phyloP scores from a whole-genome alignment of 2,329 filamentous ascomycete species.

The Pezicula radicicola region DNA sequence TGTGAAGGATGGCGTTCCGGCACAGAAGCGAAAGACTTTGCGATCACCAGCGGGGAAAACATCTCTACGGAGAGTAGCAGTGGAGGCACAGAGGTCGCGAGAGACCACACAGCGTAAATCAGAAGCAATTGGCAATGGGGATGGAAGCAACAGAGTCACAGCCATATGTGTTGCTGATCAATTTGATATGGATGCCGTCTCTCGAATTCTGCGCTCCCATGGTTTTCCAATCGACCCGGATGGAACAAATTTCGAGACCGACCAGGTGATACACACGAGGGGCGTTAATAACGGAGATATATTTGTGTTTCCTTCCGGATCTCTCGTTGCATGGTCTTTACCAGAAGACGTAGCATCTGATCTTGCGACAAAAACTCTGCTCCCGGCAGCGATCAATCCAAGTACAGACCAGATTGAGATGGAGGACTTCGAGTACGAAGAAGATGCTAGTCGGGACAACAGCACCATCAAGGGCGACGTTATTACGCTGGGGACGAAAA shows the following conservation, averaged over 20 bases:
- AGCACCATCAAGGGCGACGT: slow-evolving; percentile 83
- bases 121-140: slow-evolving; percentile 25
- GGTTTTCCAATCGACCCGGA: slow-evolving; percentile 62
- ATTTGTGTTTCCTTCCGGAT: slow-evolving; percentile 94
- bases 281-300: slow-evolving; percentile 73
- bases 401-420: slow-evolving; percentile 73
- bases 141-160: slow-evolving; percentile 41
- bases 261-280: slow-evolving; percentile 61
- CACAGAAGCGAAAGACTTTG: slow-evolving; percentile 39
- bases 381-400: slow-evolving; percentile 72
- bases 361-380: slow-evolving; percentile 68
- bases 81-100: slow-evolving; percentile 71
- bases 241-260: slow-evolving; percentile 55
- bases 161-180: slow-evolving; percentile 62
- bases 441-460: slow-evolving; percentile 69
- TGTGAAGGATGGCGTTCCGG: slow-evolving; percentile 4
- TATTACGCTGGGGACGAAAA: slow-evolving; percentile 80
- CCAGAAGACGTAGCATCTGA: slow-evolving; percentile 69
- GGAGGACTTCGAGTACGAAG: slow-evolving; percentile 84
- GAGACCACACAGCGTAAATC: slow-evolving; percentile 29
- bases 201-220: slow-evolving; percentile 53
- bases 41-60: slow-evolving; percentile 59
- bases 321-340: slow-evolving; percentile 88
- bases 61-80: slow-evolving; percentile 79
- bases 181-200: slow-evolving; percentile 61